phyloP scores from a whole-genome alignment of 2,329 filamentous ascomycete genomes.

The Ceratocystis colombiana region DNA sequence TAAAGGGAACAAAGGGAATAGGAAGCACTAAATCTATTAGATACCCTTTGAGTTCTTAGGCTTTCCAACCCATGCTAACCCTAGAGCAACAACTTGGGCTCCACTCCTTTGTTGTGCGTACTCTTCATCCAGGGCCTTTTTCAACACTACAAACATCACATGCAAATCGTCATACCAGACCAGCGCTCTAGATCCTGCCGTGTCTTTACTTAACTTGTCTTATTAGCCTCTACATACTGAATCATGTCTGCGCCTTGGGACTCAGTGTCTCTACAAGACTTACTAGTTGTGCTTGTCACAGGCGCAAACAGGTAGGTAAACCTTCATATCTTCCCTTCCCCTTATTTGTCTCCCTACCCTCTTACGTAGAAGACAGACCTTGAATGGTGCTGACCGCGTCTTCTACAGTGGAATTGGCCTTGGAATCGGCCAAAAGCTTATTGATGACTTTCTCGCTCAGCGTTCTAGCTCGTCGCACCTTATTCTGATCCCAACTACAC shows the following conservation, averaged over 20 bases:
- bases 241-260: conserved; percentile 21
- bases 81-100: background rate
- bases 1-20: no score
- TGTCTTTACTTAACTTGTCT: background rate
- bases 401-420: conserved; percentile 68
- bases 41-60: no score
- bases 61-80: background rate
- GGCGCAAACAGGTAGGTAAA: conserved; percentile 22
- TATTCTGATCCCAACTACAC: conserved; percentile 73
- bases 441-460: conserved; percentile 74
- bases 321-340: background rate
- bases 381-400: background rate
- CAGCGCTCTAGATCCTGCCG: background rate
- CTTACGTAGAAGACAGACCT: background rate
- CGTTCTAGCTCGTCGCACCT: conserved; percentile 59
- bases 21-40: no score
- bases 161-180: background rate
- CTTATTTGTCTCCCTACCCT: conserved; percentile 9
- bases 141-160: background rate
- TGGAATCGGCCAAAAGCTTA: conserved; percentile 70
- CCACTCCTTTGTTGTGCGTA: background rate
- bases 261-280: conserved; percentile 18
- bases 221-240: background rate
- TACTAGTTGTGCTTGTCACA: conserved; percentile 23
- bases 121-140: background rate